Evolutionary conservation across 208 protist species (phyloP).

Genomic region (Crithidia bombi): DNA sequence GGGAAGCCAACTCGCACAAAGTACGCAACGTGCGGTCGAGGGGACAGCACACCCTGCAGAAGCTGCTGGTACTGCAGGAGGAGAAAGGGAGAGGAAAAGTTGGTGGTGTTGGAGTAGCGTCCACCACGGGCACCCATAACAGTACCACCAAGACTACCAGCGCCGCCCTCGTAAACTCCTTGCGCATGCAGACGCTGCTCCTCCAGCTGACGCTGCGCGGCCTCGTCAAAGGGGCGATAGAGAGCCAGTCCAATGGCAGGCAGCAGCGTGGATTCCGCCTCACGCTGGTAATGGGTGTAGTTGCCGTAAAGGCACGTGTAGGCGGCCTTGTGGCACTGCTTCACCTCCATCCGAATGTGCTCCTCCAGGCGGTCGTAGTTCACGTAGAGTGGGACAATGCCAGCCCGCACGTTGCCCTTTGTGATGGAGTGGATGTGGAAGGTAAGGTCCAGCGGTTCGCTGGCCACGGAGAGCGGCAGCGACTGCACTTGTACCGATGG

Average conservation of each 20-base stretch:
- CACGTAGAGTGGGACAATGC: constrained; percentile 39
- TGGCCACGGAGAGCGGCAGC: constrained; percentile 21
- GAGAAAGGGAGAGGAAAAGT: constrained; percentile 39
- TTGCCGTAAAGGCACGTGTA: constrained; percentile 57
- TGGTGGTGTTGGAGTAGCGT: not conserved
- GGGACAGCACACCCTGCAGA: constrained; percentile 29
- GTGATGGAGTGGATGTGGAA: constrained; percentile 50
- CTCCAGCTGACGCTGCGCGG: constrained; percentile 32
- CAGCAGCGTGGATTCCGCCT: constrained; percentile 33
- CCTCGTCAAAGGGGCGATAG: constrained; percentile 45
- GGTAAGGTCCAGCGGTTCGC: constrained; percentile 44
- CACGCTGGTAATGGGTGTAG: constrained; percentile 45
- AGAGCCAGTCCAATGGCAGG: constrained; percentile 43
- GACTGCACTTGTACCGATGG: constrained; percentile 19
- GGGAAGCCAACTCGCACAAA: constrained; percentile 39
- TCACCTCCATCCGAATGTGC: constrained; percentile 50
- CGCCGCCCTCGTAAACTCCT: not conserved
- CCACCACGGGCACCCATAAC: not conserved
- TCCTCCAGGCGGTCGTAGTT: constrained; percentile 45
- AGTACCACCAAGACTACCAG: not conserved
- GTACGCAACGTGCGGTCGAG: constrained; percentile 36
- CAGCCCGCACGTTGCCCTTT: constrained; percentile 35
- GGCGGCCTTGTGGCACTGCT: constrained; percentile 53
- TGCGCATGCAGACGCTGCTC: constrained; percentile 17
- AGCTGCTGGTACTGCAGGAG: constrained; percentile 46